Evolutionary conservation across 2,329 filamentous ascomycete genomes (phyloP).

Genomic region (Alternaria sp.): DNA sequence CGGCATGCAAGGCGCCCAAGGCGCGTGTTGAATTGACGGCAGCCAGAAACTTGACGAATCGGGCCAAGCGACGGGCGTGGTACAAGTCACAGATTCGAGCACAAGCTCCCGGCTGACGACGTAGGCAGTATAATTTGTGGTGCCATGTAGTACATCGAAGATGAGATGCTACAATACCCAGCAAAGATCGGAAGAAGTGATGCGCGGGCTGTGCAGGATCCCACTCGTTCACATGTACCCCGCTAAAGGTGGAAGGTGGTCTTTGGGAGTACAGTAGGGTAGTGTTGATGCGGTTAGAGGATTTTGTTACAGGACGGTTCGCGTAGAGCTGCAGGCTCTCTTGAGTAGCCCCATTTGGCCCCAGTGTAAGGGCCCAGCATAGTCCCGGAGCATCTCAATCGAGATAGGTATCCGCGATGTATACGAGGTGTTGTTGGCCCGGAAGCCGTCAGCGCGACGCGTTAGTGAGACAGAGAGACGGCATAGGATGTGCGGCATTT

Average conservation of each 20-base stretch:
- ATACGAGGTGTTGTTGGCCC: background rate
- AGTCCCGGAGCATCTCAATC: constrained; percentile 9
- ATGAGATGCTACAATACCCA: background rate
- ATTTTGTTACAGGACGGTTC: constrained; percentile 5
- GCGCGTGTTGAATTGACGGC: background rate
- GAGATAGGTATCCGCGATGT: constrained; percentile 11
- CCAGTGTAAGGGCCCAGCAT: background rate
- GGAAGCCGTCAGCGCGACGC: background rate
- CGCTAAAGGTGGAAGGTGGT: constrained; percentile 16
- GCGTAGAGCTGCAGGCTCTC: constrained; percentile 4
- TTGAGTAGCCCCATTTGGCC: background rate
- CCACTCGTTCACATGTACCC: constrained; percentile 8
- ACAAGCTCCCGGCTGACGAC: background rate
- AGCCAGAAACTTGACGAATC: constrained; percentile 6
- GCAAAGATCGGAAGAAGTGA: background rate
- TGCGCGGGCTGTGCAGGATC: background rate
- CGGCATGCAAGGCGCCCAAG: background rate
- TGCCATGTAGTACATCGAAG: background rate
- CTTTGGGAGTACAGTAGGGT: constrained; percentile 10
- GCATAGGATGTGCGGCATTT: background rate
- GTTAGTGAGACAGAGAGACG: background rate
- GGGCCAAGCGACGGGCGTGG: background rate
- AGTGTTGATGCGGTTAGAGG: constrained; percentile 15
- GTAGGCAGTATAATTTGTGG: background rate
- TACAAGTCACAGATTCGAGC: constrained; percentile 1